Evolutionary conservation across 2,329 filamentous ascomycete genomes (phyloP), one percentile per base, ranked within the genome.

Genomic region (Thyridium curvatum): DNA sequence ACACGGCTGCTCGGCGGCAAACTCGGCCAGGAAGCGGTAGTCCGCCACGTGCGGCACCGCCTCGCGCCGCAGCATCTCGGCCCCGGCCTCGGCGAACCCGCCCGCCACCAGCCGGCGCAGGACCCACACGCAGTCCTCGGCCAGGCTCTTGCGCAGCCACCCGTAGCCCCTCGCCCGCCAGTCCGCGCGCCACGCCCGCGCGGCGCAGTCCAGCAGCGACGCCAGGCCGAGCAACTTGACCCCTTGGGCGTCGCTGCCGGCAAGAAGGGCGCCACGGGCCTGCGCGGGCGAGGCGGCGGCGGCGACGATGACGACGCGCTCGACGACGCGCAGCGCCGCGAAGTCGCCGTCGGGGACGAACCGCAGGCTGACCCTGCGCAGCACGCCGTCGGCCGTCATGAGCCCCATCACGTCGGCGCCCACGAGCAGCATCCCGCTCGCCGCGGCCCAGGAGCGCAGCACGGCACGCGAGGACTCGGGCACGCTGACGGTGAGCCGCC

Each of bases 371-470:
- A 73, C 54, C 14, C 50, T 46, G 14, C 57, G 57, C 4, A 58
- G 10, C 1, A 40, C 14, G 14, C 58, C 54, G 35, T 56, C 62
- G 16, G 35, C 10, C 1, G 65, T 64, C 32, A 68, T 63, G 5
- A 75, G 58, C 0, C 62, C 65, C 32, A 75, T 64, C 1, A 63
- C 61, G 13, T 68, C 61, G 4, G 46, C 50, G 32, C 58, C 45
- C 40, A 12, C 56, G 49, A 0, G 45, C 30, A 18, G 38, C 50
- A 63, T 60, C 9, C 61, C 64, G 3, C 54, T 45, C 0, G 59
- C 48, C 2, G 49, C 45, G 0, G 64, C 65, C 71, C 72, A 74
- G 16, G 54, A 48, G 13, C 52, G 47, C 16, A 72, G 50, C 8
- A 62, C 60, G 12, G 62, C 52, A 12, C 48, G 53, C 6, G 57